phyloP scores from a whole-genome alignment of 768 basidiomycete genomes.

The Pleurotus citrinopileatus region DNA sequence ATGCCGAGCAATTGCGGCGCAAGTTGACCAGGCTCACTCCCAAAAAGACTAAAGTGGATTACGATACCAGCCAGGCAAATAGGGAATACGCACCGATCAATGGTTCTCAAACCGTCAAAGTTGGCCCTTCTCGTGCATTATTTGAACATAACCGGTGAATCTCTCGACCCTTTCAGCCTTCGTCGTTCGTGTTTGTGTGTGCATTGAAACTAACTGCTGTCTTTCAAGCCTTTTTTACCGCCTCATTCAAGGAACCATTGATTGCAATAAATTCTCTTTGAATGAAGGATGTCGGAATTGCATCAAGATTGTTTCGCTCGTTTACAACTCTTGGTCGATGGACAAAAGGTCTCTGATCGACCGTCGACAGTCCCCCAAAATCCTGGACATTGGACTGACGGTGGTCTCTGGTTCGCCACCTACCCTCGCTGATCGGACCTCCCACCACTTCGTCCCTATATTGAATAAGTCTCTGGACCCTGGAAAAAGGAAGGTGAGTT shows the following conservation, averaged over 20 bases:
- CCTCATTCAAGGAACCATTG: not conserved
- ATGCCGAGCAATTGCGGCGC: not conserved
- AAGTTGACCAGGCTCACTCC: not conserved
- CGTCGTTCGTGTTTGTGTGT: too few species aligned
- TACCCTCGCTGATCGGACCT: not conserved
- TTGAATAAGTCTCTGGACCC: not conserved
- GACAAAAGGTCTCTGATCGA: not conserved
- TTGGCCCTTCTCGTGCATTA: not conserved
- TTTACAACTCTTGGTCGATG: not conserved
- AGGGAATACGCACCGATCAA: not conserved
- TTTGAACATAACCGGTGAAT: constrained; percentile 7
- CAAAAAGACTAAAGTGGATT: not conserved
- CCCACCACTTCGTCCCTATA: not conserved
- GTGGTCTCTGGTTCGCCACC: not conserved
- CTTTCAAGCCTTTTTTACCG: not conserved
- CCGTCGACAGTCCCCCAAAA: not conserved
- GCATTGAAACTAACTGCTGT: not conserved
- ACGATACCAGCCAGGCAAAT: constrained; percentile 4
- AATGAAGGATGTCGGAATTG: not conserved
- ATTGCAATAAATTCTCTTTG: not conserved
- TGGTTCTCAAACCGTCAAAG: not conserved
- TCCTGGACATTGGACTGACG: not conserved
- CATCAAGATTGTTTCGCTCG: not conserved
- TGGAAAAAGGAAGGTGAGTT: not conserved
- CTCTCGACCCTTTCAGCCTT: too few species aligned